phyloP scores from a whole-genome alignment of 306 rosid genomes.

The Ammopiptanthus mongolicus region DNA sequence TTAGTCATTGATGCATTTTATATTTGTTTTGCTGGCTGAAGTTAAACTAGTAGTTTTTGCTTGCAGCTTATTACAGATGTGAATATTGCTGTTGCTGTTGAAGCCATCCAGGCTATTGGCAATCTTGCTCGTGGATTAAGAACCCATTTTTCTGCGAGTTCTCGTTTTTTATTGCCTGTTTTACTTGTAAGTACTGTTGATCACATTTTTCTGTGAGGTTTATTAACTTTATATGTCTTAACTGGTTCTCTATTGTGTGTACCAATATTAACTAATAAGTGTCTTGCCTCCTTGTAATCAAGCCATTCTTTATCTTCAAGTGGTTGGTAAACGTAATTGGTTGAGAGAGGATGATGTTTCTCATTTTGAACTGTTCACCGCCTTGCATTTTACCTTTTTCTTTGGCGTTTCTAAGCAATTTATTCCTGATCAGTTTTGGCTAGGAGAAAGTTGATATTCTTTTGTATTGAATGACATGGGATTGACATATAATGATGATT shows the following conservation, averaged over 20 bases:
- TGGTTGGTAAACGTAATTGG: neutral
- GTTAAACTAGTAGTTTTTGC: constrained; percentile 19
- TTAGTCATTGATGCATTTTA: neutral
- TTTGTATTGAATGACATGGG: neutral
- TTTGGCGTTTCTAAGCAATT: neutral
- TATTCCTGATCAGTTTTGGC: neutral
- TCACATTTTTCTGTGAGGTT: neutral
- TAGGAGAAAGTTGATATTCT: neutral
- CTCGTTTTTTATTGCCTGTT: constrained; percentile 89
- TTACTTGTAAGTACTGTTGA: constrained; percentile 69
- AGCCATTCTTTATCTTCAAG: neutral
- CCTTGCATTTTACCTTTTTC: neutral
- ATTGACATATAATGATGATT: neutral
- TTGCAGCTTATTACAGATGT: constrained; percentile 96
- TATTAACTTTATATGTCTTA: neutral
- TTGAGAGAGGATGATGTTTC: neutral
- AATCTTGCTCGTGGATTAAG: constrained; percentile 93
- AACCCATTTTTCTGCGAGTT: constrained; percentile 86
- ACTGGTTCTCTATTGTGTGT: neutral
- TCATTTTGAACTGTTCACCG: constrained; percentile 9
- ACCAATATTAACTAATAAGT: neutral
- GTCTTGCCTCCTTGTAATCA: neutral
- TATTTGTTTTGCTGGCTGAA: neutral
- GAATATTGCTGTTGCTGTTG: constrained; percentile 99
- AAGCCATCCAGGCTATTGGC: constrained; percentile 97